A percentile compares a stretch with the other conserved stretches of the same genome.
Evolutionary conservation across 176 grass and related monocot genomes (phyloP).

Genomic region (Tillandsia leiboldiana): DNA sequence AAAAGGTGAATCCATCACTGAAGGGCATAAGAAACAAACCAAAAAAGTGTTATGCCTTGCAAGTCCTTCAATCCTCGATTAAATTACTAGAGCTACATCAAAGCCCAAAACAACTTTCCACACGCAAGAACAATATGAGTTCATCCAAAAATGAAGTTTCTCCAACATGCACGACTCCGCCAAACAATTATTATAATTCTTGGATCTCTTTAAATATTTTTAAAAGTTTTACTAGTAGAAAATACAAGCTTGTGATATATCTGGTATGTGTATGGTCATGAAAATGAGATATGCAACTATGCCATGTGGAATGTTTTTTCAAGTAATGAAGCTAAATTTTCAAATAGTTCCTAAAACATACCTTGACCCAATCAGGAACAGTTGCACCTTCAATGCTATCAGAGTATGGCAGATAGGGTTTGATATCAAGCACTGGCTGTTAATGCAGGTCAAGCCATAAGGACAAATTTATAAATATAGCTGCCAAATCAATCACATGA

Average conservation of each 20-base stretch:
- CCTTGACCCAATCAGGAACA: conserved; percentile 70
- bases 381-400: conserved; percentile 45
- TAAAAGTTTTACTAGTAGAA: not conserved
- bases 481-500: conserved; percentile 11
- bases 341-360: conserved; percentile 18
- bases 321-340: not conserved
- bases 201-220: too few relatives aligned
- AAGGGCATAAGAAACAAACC: too few relatives aligned
- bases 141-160: too few relatives aligned
- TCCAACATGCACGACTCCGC: too few relatives aligned
- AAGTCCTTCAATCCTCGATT: too few relatives aligned
- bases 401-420: conserved; percentile 95
- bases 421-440: conserved; percentile 96
- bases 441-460: conserved; percentile 33
- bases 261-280: not conserved
- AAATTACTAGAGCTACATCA: not conserved
- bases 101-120: too few relatives aligned
- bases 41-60: too few relatives aligned
- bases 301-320: not conserved
- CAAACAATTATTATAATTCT: too few relatives aligned
- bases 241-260: not conserved
- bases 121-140: not conserved
- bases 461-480: conserved; percentile 20
- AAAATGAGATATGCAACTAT: not conserved
- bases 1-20: too few relatives aligned